A percentile compares a stretch with the other conserved stretches of the same genome.
Conservation (phyloP, 306 rosid genomes). For the Oemleria cerasiformis region DNA sequence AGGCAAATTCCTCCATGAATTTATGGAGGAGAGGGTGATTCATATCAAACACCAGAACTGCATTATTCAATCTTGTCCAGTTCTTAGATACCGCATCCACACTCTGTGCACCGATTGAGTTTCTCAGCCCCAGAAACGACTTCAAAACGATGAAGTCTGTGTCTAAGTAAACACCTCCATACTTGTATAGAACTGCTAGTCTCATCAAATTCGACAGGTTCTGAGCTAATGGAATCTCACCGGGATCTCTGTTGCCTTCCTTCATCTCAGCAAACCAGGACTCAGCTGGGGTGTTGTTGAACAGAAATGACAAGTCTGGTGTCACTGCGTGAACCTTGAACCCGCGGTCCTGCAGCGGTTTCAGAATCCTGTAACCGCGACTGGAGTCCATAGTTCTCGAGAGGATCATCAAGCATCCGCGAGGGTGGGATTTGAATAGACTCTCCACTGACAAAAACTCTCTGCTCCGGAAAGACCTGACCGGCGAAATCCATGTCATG, state of each 20-base stretch:
- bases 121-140: conserved; percentile 50
- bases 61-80: conserved; percentile 80
- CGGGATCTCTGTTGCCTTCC: conserved; percentile 72
- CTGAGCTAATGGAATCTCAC: conserved; percentile 71
- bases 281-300: conserved; percentile 57
- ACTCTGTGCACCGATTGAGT: conserved; percentile 76
- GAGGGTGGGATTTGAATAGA: conserved; percentile 59
- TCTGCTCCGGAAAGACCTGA: conserved; percentile 38
- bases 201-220: conserved; percentile 73
- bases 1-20: conserved; percentile 66
- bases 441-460: conserved; percentile 51
- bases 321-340: conserved; percentile 55
- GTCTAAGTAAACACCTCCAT: conserved; percentile 78
- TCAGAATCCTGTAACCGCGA: conserved; percentile 44
- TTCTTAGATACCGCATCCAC: conserved; percentile 30
- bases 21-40: conserved; percentile 70
- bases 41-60: conserved; percentile 68
- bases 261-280: conserved; percentile 53
- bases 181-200: conserved; percentile 58
- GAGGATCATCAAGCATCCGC: conserved; percentile 61
- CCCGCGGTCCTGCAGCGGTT: conserved; percentile 56
- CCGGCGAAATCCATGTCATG: conserved; percentile 70
- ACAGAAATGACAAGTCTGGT: conserved; percentile 62
- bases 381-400: conserved; percentile 60
- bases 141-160: conserved; percentile 61